A percentile compares a stretch with the other conserved stretches of the same genome.
These are phyloP conservation scores for Amylocystis lapponica DNA, from an alignment of 768 basidiomycete genomes.

Conservation along the genomic window DNA sequence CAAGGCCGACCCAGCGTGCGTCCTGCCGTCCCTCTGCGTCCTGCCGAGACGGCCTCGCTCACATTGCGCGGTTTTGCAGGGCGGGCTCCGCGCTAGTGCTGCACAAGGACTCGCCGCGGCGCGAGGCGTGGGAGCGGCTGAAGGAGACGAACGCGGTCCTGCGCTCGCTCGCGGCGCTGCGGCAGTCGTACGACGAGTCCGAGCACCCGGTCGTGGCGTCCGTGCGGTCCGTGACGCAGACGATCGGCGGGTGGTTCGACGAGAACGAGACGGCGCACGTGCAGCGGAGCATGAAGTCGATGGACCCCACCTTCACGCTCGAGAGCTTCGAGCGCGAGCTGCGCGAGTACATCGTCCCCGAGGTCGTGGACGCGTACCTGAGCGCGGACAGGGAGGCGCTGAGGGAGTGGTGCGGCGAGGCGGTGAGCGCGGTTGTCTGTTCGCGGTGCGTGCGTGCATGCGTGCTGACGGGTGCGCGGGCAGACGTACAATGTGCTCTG, in stretches of 20 bases:
- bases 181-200: conserved; percentile 81
- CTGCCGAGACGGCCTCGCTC: not conserved
- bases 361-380: conserved; percentile 94
- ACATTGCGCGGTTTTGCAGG: conserved; percentile 32
- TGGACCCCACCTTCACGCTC: conserved; percentile 84
- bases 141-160: conserved; percentile 80
- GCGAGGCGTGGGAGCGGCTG: conserved; percentile 74
- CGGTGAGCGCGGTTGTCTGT: conserved; percentile 47
- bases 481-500: conserved; percentile 98
- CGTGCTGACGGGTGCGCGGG: not conserved
- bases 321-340: conserved; percentile 87
- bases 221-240: conserved; percentile 76
- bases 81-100: conserved; percentile 84
- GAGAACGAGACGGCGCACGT: conserved; percentile 99
- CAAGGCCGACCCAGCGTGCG: conserved; percentile 78
- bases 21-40: conserved; percentile 8
- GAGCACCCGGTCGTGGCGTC: conserved; percentile 85
- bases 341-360: conserved; percentile 95
- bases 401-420: conserved; percentile 91
- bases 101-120: conserved; percentile 74
- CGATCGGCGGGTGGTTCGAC: conserved; percentile 87
- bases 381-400: conserved; percentile 84
- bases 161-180: conserved; percentile 49
- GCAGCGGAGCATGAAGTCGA: conserved; percentile 73
- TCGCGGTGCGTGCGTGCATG: not conserved